These are phyloP conservation scores for Trebouxiophyceae sp. DNA, from an alignment of 163 green algal genomes.

Conservation along the genomic window DNA sequence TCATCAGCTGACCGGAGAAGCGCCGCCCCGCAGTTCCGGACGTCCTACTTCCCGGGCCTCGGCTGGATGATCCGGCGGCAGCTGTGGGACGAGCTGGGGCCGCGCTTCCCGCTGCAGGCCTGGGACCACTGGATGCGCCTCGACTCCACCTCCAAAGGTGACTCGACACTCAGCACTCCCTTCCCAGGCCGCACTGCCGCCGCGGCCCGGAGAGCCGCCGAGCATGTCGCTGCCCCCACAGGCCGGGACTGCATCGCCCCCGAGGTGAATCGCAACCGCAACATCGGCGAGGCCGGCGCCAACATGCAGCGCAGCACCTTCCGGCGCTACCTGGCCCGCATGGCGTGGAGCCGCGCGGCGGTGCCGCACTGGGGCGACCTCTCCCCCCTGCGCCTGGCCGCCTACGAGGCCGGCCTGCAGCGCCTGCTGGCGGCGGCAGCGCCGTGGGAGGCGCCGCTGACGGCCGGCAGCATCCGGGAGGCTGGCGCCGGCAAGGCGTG, in stretches of 20 bases:
- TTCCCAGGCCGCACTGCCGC: too few relatives aligned
- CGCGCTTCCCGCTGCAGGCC: constrained; percentile 23
- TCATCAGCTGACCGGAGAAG: too few relatives aligned
- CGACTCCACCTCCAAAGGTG: constrained; percentile 27
- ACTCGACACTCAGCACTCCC: too few relatives aligned
- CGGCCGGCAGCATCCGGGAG: background rate
- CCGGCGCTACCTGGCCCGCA: constrained; percentile 20
- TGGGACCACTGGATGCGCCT: constrained; percentile 52
- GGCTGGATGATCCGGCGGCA: constrained; percentile 46
- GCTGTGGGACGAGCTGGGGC: constrained; percentile 41
- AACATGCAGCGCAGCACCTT: constrained; percentile 39
- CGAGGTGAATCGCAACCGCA: constrained; percentile 43
- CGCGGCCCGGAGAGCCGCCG: too few relatives aligned
- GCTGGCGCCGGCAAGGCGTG: background rate
- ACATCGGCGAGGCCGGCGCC: constrained; percentile 41
- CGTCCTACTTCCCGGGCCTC: constrained; percentile 45
- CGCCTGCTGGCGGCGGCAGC: constrained; percentile 3
- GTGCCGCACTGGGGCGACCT: constrained; percentile 27
- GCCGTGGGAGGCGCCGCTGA: background rate
- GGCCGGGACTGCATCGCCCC: constrained; percentile 37
- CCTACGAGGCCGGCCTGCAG: constrained; percentile 13
- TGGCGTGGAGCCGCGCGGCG: constrained; percentile 19
- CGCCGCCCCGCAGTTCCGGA: constrained; percentile 34
- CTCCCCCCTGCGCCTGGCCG: constrained; percentile 13
- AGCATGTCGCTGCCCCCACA: constrained; percentile 1